Conservation (phyloP, 805 yeast genomes). For the Candida pini region DNA sequence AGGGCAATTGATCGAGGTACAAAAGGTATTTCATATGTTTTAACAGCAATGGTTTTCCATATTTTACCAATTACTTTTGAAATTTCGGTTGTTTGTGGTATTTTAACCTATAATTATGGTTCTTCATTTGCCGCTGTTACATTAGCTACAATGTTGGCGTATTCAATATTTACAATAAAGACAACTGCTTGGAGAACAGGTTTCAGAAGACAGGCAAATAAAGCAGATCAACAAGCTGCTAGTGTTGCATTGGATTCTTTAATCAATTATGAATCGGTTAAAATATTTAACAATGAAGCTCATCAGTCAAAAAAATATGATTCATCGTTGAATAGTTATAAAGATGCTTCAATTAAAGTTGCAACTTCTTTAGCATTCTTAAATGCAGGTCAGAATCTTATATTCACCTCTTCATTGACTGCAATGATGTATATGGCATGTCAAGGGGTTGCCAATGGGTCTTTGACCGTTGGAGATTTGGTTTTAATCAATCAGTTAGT, state of each 20-base stretch:
- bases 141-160: slow-evolving; percentile 79
- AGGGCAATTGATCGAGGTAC: slow-evolving; percentile 98
- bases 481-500: slow-evolving; percentile 93
- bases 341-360: slow-evolving; percentile 69
- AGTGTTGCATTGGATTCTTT: slow-evolving; percentile 89
- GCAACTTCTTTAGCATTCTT: slow-evolving; percentile 77
- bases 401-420: slow-evolving; percentile 84
- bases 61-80: slow-evolving; percentile 90
- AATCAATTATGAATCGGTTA: slow-evolving; percentile 91
- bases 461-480: slow-evolving; percentile 87
- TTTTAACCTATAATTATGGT: slow-evolving; percentile 90
- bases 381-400: slow-evolving; percentile 74
- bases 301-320: slow-evolving; percentile 80
- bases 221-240: slow-evolving; percentile 95
- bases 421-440: slow-evolving; percentile 99
- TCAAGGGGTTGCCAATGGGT: slow-evolving; percentile 79
- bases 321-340: slow-evolving; percentile 64
- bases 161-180: slow-evolving; percentile 77
- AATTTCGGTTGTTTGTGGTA: slow-evolving; percentile 88
- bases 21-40: slow-evolving; percentile 89
- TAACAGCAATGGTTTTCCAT: slow-evolving; percentile 96
- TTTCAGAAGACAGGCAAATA: slow-evolving; percentile 83
- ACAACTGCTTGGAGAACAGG: slow-evolving; percentile 97
- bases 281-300: slow-evolving; percentile 86
- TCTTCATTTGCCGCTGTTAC: slow-evolving; percentile 85